Evolutionary conservation across 148 eudicot species (phyloP).

Genomic region (Amaranthus hypochondriacus): DNA sequence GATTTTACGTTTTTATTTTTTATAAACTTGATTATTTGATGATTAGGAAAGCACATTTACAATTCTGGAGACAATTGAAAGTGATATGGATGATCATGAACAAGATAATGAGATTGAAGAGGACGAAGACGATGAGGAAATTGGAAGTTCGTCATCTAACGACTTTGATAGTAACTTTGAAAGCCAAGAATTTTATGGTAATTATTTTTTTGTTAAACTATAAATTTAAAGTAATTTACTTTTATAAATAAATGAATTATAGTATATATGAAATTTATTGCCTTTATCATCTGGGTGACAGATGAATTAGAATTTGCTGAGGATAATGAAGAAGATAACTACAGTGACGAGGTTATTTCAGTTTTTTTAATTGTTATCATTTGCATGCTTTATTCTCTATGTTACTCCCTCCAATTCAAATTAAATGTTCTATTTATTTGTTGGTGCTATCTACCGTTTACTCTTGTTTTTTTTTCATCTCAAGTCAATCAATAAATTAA

Average conservation of each 20-base stretch:
- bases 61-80: slow-evolving; percentile 29
- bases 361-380: not conserved
- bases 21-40: not conserved
- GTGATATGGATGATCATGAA: slow-evolving; percentile 20
- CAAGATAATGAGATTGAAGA: slow-evolving; percentile 14
- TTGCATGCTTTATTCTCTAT: not conserved
- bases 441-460: too few species aligned
- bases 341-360: slow-evolving; percentile 17
- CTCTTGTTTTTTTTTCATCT: too few species aligned
- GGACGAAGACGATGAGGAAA: slow-evolving; percentile 20
- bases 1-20: not conserved
- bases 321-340: slow-evolving; percentile 32
- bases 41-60: slow-evolving; percentile 33
- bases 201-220: not conserved
- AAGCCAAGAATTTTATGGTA: slow-evolving; percentile 33
- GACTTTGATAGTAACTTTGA: slow-evolving; percentile 19
- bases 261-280: too few species aligned
- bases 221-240: not conserved
- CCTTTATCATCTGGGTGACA: not conserved
- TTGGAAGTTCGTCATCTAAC: slow-evolving; percentile 25
- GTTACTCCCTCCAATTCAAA: not conserved
- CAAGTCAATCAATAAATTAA: too few species aligned
- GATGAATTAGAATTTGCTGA: slow-evolving; percentile 31
- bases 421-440: not conserved
- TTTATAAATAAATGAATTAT: not conserved